These are phyloP conservation scores for Coniochaeta prunicola DNA, from an alignment of 2,329 filamentous ascomycete genomes.

Conservation along the genomic window DNA sequence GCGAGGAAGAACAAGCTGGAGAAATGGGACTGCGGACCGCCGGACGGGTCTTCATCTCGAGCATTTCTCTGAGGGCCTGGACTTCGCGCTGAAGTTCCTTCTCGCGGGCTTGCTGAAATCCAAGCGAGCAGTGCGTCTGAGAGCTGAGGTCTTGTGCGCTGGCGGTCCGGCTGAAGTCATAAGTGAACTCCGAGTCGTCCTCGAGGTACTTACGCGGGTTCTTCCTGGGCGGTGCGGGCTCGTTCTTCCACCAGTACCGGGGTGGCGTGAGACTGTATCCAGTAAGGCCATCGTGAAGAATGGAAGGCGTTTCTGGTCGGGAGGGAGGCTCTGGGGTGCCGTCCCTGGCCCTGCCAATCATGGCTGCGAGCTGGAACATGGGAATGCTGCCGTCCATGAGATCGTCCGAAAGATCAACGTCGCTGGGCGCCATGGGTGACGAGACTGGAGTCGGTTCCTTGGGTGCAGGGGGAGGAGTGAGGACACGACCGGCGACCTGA, in stretches of 20 bases:
- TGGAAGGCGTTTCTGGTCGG: not conserved
- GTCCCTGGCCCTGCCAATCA: not conserved
- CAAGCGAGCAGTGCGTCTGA: not conserved
- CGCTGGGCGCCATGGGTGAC: not conserved
- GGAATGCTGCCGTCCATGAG: not conserved
- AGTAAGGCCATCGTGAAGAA: not conserved
- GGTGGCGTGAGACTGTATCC: not conserved
- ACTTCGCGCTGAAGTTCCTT: not conserved
- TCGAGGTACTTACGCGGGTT: not conserved
- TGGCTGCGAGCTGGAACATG: not conserved
- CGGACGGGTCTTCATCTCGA: not conserved
- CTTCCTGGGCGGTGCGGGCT: not conserved
- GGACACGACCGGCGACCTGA: not conserved
- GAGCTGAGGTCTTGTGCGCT: not conserved
- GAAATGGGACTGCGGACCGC: not conserved
- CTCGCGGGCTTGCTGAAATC: not conserved
- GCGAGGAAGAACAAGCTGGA: not conserved
- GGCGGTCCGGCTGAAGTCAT: not conserved
- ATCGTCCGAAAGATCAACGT: not conserved
- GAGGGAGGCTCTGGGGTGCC: not conserved
- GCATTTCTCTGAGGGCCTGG: not conserved
- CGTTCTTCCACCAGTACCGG: not conserved
- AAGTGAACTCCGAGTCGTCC: not conserved
- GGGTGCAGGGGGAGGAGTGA: not conserved
- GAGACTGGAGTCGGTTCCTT: not conserved